These are phyloP conservation scores for Ambrosiella xylebori DNA, from an alignment of 2,329 filamentous ascomycete genomes.

Conservation along the genomic window DNA sequence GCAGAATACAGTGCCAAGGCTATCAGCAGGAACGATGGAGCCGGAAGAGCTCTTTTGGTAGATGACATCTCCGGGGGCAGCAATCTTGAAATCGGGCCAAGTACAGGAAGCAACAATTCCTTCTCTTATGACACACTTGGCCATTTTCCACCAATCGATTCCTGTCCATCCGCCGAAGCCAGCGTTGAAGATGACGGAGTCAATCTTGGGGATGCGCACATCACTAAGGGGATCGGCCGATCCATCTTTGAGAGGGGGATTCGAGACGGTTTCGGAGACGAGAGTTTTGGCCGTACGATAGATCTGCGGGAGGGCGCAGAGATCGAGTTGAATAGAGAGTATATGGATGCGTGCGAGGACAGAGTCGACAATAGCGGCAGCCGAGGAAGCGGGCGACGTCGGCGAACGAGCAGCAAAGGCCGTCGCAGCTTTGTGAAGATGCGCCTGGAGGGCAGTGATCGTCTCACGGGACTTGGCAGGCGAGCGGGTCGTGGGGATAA, in stretches of 20 bases:
- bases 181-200: conserved; percentile 70
- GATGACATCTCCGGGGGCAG: conserved; percentile 25
- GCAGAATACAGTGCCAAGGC: conserved; percentile 67
- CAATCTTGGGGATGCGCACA: conserved; percentile 49
- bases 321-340: conserved; percentile 39
- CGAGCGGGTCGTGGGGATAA: conserved; percentile 73
- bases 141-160: conserved; percentile 30
- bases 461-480: conserved; percentile 58
- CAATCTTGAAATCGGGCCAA: conserved; percentile 62
- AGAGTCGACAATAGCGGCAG: conserved; percentile 31
- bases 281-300: conserved; percentile 31
- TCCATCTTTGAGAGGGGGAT: conserved; percentile 23
- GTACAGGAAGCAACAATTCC: conserved; percentile 53
- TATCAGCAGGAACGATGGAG: conserved; percentile 13
- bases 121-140: conserved; percentile 29
- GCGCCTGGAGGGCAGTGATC: conserved; percentile 41
- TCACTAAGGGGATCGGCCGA: conserved; percentile 22
- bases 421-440: conserved; percentile 36
- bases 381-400: conserved; percentile 40
- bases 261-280: conserved; percentile 27
- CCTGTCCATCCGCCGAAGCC: conserved; percentile 76
- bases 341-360: conserved; percentile 36
- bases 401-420: conserved; percentile 26
- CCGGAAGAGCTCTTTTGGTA: conserved; percentile 4
- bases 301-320: conserved; percentile 39